Conservation (phyloP, 108 stramenopile species). For the Skeletonema marinoi region DNA sequence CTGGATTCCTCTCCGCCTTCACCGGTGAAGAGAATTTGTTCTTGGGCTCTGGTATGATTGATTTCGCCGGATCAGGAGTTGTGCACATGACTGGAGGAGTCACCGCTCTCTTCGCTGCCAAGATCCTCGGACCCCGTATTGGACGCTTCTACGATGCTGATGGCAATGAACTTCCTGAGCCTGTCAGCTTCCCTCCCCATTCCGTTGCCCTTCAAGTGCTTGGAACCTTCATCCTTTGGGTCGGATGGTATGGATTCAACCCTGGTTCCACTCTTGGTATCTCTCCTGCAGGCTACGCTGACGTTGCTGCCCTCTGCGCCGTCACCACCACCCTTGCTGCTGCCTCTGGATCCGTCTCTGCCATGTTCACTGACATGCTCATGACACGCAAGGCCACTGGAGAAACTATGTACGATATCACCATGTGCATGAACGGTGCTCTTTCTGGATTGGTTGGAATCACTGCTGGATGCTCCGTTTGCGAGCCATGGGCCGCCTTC, state of each 20-base stretch:
- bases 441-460: slow-evolving; percentile 92
- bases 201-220: slow-evolving; percentile 84
- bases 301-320: slow-evolving; percentile 67
- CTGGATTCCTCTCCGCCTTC: slow-evolving; percentile 69
- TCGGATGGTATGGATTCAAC: slow-evolving; percentile 98
- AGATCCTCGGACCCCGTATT: slow-evolving; percentile 82
- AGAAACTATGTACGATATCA: slow-evolving; percentile 75
- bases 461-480: slow-evolving; percentile 88
- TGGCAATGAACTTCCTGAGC: slow-evolving; percentile 67
- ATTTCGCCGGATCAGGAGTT: slow-evolving; percentile 77
- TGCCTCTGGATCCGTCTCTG: slow-evolving; percentile 78
- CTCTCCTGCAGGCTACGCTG: slow-evolving; percentile 25
- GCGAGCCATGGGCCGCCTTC: slow-evolving; percentile 73
- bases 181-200: slow-evolving; percentile 73
- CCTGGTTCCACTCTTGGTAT: slow-evolving; percentile 77
- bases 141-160: slow-evolving; percentile 82
- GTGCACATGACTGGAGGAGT: slow-evolving; percentile 82
- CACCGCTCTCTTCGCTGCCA: slow-evolving; percentile 84
- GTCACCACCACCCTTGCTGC: slow-evolving; percentile 85
- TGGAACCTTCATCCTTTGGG: slow-evolving; percentile 89
- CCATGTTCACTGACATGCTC: slow-evolving; percentile 77
- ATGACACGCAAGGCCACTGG: slow-evolving; percentile 52
- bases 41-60: slow-evolving; percentile 69
- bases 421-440: slow-evolving; percentile 85
- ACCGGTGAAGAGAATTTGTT: slow-evolving; percentile 62